These are phyloP conservation scores for Penicillium fuscoglaucum DNA, from an alignment of 2,329 filamentous ascomycete genomes.

Conservation along the genomic window DNA sequence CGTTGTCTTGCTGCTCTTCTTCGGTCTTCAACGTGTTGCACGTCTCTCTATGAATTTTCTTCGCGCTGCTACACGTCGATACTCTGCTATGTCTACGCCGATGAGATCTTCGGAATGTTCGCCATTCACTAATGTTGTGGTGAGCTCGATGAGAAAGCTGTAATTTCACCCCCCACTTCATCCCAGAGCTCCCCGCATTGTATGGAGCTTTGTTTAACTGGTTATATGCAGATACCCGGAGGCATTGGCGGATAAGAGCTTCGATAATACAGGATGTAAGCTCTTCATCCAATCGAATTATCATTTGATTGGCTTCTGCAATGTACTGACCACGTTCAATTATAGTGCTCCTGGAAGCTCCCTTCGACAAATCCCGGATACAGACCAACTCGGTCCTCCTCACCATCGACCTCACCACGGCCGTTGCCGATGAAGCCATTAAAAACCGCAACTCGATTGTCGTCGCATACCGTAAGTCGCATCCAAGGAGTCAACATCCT, in stretches of 20 bases:
- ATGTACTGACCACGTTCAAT: conserved; percentile 4
- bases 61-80: conserved; percentile 22
- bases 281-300: neutral
- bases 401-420: conserved; percentile 86
- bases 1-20: neutral
- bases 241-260: conserved; percentile 80
- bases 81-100: conserved; percentile 36
- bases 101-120: conserved; percentile 44
- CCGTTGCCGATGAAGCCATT: conserved; percentile 89
- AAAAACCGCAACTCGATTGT: conserved; percentile 72
- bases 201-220: conserved; percentile 13
- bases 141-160: conserved; percentile 76
- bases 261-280: conserved; percentile 88
- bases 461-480: conserved; percentile 76
- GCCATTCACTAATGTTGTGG: conserved; percentile 68
- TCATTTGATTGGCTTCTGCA: neutral
- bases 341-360: conserved; percentile 68
- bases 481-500: neutral
- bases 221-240: conserved; percentile 73
- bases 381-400: conserved; percentile 70
- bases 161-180: conserved; percentile 48
- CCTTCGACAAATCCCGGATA: conserved; percentile 57
- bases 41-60: conserved; percentile 27
- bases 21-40: neutral
- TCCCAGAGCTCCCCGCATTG: conserved; percentile 10